Conservation (phyloP, 306 rosid species). For the Cajanus cajan region DNA sequence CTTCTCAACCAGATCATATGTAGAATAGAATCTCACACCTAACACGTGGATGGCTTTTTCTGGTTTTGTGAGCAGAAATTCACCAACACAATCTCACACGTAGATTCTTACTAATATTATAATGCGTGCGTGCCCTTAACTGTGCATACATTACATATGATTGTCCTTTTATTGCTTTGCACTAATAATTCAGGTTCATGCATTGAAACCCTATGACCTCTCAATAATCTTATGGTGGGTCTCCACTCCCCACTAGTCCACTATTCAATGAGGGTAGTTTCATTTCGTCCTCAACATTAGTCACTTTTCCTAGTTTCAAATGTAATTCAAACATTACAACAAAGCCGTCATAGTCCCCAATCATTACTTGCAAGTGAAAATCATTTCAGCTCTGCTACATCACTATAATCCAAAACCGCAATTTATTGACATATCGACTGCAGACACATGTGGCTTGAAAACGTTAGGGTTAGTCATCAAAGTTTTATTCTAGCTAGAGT, state of each 20-base stretch:
- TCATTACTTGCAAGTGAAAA: conserved; percentile 4
- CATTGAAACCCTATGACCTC: background rate
- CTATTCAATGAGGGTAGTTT: background rate
- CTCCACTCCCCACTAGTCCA: conserved; percentile 21
- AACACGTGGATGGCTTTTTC: conserved; percentile 29
- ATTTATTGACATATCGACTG: background rate
- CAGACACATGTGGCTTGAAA: too few species aligned
- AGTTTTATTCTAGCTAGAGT: background rate
- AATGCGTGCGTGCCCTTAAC: background rate
- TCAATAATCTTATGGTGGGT: conserved; percentile 6
- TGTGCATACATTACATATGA: background rate
- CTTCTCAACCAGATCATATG: background rate
- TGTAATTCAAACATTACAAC: conserved; percentile 11
- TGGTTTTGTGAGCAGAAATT: background rate
- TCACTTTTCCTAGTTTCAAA: background rate
- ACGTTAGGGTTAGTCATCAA: too few species aligned
- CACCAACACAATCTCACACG: conserved; percentile 11
- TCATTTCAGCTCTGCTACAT: background rate
- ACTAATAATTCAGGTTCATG: conserved; percentile 19
- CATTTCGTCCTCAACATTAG: background rate
- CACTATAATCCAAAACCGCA: background rate
- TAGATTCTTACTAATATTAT: conserved; percentile 1
- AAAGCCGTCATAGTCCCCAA: conserved; percentile 12
- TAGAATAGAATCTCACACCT: conserved; percentile 7
- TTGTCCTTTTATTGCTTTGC: background rate